These are phyloP conservation scores for Sporisorium iseilematis-ciliati DNA, from an alignment of 1,284 basidiomycete species.

Conservation along the genomic window DNA sequence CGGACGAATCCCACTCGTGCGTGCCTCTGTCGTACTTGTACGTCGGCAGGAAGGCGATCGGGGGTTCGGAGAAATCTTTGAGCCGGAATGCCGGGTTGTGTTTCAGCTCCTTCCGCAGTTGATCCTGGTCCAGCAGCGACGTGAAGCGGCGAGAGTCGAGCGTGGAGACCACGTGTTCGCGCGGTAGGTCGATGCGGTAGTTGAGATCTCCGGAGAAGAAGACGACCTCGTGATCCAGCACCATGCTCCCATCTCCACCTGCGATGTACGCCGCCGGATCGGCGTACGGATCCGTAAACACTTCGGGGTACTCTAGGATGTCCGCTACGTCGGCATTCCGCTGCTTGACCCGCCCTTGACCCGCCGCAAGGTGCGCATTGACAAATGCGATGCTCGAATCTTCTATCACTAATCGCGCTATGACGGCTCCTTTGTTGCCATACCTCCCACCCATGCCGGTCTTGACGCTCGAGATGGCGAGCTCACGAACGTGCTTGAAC, in stretches of 20 bases:
- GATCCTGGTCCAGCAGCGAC: constrained; percentile 82
- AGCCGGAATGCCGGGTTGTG: constrained; percentile 87
- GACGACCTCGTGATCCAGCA: constrained; percentile 93
- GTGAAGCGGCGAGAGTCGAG: constrained; percentile 78
- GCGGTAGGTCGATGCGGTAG: constrained; percentile 87
- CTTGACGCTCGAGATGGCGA: constrained; percentile 84
- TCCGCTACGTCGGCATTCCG: constrained; percentile 87
- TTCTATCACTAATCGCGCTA: constrained; percentile 87
- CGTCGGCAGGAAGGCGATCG: constrained; percentile 75
- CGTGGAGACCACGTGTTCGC: constrained; percentile 81
- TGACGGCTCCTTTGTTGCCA: constrained; percentile 97
- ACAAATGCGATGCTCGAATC: constrained; percentile 85
- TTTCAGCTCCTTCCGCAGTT: constrained; percentile 88
- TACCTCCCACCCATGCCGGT: constrained; percentile 90
- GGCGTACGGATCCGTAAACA: constrained; percentile 37
- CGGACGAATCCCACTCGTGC: constrained; percentile 84
- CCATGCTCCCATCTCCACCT: constrained; percentile 93
- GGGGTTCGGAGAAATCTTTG: constrained; percentile 83
- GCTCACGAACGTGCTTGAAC: constrained; percentile 76
- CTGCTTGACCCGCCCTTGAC: constrained; percentile 83
- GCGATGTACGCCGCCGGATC: constrained; percentile 78
- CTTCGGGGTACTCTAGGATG: constrained; percentile 55
- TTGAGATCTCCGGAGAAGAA: constrained; percentile 79
- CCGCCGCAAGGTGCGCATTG: constrained; percentile 96
- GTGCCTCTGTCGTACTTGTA: constrained; percentile 91